Base-by-base conservation (phyloP, 768 basidiomycete species). In the Glaciozyma antarctica region DNA sequence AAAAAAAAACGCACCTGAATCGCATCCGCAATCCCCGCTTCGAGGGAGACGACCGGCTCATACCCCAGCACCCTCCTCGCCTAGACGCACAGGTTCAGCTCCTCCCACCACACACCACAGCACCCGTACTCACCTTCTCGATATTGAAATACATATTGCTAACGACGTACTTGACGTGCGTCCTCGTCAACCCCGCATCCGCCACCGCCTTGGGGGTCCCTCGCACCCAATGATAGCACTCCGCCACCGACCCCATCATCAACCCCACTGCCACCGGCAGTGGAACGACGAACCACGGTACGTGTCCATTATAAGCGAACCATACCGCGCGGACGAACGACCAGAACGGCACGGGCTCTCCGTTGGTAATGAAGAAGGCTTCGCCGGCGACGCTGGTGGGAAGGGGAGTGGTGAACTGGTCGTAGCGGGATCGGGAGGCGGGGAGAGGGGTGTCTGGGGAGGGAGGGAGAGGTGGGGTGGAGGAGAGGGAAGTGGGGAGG, bases 321-420 rank as follows among this genome's bases (percentile, higher is more conserved):
- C 90, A 98, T 28, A 95, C 77, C 0, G 82, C 76, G 5, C 90
- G 82, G 26, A 85, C 81, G 74, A 94, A 86, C 77, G 94, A 90
- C 94, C 94, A 99, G 79, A 97, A 95, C 76, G 89, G 88, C 60
- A 86, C 81, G 2, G 93, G 94, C 75, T 99, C 94, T 69, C 92
- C 91, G 73, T 98, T 98, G 64, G 92, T 91, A 77, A 99, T 90
- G 81, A 91, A 93, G 80, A 92, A 97, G 9, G 78, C 87, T 75
- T 97, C 88, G 0, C 94, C 94, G 12, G 90, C 91, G 17, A 63
- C 54, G 30, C 16, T n/a, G 53, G 19, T 2, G 3, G 38, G 47
- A 13, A 24, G 12, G 47, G 38, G 5, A 8, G 13, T 12, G 59
- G n/a, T n/a, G 61, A 67, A 65, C 45, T 70, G 69, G 61, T 67